Percentiles rank a stretch among this genome's conserved stretches.
Evolutionary conservation across 345 rosid genomes (phyloP).

Genomic region (Salix arbutifolia): DNA sequence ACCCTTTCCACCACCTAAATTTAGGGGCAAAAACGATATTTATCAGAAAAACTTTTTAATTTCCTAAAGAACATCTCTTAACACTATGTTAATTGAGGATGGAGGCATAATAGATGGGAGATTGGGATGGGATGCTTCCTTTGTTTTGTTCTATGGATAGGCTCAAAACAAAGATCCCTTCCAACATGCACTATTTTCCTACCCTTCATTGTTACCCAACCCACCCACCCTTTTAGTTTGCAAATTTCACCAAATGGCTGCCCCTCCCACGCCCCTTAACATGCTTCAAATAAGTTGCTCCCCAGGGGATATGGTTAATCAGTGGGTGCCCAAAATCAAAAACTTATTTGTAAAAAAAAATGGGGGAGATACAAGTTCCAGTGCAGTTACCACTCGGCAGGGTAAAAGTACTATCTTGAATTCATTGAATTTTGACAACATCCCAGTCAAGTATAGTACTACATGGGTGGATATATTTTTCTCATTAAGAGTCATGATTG

Average conservation of each 20-base stretch:
- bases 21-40: background rate
- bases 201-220: background rate
- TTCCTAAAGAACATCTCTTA: background rate
- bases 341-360: too few relatives aligned
- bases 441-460: background rate
- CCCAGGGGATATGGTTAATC: background rate
- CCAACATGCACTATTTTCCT: background rate
- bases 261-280: background rate
- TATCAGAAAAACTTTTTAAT: background rate
- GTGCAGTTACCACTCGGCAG: background rate
- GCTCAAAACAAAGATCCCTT: background rate
- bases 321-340: background rate
- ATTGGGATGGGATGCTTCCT: background rate
- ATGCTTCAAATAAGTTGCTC: background rate
- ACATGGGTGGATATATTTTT: background rate
- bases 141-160: background rate
- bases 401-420: background rate
- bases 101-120: background rate
- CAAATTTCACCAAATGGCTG: background rate
- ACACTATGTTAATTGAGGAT: background rate
- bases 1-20: slow-evolving; percentile 94
- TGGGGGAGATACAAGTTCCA: background rate
- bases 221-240: too few relatives aligned
- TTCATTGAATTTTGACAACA: background rate
- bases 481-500: background rate